Base-by-base conservation (phyloP, 371 early-diverging fungal genomes). In the Haplosporangium sp. region DNA sequence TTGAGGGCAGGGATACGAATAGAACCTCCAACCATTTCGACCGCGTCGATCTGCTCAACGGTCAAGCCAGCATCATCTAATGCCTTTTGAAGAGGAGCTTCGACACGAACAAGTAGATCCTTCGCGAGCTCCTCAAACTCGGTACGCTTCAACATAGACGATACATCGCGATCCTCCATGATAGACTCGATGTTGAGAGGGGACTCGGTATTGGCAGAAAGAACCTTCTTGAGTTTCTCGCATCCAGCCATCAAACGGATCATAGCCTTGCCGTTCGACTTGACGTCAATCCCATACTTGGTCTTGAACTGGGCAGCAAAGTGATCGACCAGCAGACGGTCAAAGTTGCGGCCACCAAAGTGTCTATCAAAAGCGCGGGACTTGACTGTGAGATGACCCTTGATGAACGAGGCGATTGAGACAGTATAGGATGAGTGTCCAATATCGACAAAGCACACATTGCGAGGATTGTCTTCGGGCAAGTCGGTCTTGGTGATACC, bases 401-500 rank as follows among this genome's bases (percentile, higher is more conserved):
- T 97, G 74, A 94, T 81, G 87, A 95, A 97, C 5, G 95, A 90
- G 40, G 95, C 98, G 51, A 97, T 89, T 51, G 95, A 86, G 62
- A 96, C 95, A 65, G 93, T 94, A 87, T 92, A 94, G 67, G 91
- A 85, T 58, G 97, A 95, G 88, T 97, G 94, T 61, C 99, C 99
- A 62, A 98, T 87, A 83, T 99, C 98, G 56, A 95, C 95, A 82
- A 99, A 94, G 62, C 93, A 94, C 52, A 99, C 95, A 77, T 91
- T 93, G 70, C 94, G 92, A 65, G 98, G 92, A 87, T 95, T 95
- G 46, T 95, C 92, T 84, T 96, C 97, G 69, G 98, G 98, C 64
- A 98, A 87, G 83, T 98, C 99, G 41, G 88, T 86, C 90, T 97
- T 97, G 83, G 98, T 98, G 83, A 98, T 97, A 83, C 99, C 98